phyloP scores from a whole-genome alignment of 306 rosid genomes.

The Ormosia semicastrata region DNA sequence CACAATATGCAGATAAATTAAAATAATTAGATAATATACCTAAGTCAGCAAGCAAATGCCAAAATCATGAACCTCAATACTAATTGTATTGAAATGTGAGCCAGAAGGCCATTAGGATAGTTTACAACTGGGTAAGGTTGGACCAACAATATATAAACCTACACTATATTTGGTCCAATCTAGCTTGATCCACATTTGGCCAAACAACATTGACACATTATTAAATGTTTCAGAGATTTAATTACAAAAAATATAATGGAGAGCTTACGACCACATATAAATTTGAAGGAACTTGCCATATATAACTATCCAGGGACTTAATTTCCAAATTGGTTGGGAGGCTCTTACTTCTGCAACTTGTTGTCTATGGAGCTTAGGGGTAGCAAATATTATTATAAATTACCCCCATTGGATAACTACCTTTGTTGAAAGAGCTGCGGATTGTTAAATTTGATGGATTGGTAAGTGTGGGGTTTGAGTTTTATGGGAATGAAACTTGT shows the following conservation, averaged over 20 bases:
- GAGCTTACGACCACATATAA: neutral
- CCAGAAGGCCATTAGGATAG: no score
- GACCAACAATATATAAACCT: no score
- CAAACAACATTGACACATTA: no score
- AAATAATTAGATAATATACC: no score
- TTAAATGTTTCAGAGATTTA: no score
- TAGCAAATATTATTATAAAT: neutral
- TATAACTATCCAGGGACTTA: neutral
- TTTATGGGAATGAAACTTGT: neutral
- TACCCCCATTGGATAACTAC: conserved; percentile 34
- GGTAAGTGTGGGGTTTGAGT: conserved; percentile 19
- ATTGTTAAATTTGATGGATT: neutral
- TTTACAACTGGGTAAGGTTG: no score
- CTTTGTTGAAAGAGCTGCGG: conserved; percentile 9
- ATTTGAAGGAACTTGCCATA: neutral
- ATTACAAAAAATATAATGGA: neutral
- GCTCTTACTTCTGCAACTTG: neutral
- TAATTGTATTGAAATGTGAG: no score
- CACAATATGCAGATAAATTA: no score
- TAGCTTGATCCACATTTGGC: no score
- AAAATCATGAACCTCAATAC: no score
- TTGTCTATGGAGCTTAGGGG: neutral
- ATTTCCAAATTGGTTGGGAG: conserved; percentile 36
- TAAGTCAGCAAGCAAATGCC: no score
- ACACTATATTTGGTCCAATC: no score